Evolutionary conservation across 495 filamentous ascomycete species (phyloP).

Genomic region (Corynascus novoguineensis): DNA sequence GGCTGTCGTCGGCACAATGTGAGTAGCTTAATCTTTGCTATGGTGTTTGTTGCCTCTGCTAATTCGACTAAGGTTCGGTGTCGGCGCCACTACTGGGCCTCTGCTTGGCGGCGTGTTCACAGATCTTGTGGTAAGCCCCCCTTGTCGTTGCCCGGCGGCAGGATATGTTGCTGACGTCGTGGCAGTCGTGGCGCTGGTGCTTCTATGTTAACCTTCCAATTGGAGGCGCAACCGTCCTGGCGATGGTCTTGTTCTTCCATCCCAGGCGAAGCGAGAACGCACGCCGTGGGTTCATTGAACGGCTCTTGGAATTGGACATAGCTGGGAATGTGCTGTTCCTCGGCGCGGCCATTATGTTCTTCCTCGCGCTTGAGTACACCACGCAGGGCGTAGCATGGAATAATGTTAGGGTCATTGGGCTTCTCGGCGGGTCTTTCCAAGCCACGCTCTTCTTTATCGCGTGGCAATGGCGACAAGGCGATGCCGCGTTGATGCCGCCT

Average conservation of each 20-base stretch:
- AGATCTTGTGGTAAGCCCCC: slow-evolving; percentile 29
- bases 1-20: slow-evolving; percentile 33
- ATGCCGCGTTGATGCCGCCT: slow-evolving; percentile 33
- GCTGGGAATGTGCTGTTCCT: slow-evolving; percentile 44
- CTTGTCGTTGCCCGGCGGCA: background rate
- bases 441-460: slow-evolving; percentile 11
- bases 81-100: slow-evolving; percentile 40
- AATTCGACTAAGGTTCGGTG: slow-evolving; percentile 28
- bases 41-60: slow-evolving; percentile 34
- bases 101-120: slow-evolving; percentile 53
- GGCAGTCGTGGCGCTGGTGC: slow-evolving; percentile 47
- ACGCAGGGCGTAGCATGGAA: slow-evolving; percentile 43
- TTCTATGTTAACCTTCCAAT: slow-evolving; percentile 51
- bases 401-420: slow-evolving; percentile 24
- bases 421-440: slow-evolving; percentile 42
- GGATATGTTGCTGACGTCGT: slow-evolving; percentile 1
- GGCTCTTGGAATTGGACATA: slow-evolving; percentile 43
- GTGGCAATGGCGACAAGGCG: slow-evolving; percentile 18
- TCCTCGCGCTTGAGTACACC: slow-evolving; percentile 47
- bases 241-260: slow-evolving; percentile 40
- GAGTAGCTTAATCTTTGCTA: slow-evolving; percentile 23
- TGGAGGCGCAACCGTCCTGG: slow-evolving; percentile 31
- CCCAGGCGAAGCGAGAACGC: slow-evolving; percentile 24
- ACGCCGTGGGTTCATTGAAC: slow-evolving; percentile 18
- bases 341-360: slow-evolving; percentile 38